These are phyloP conservation scores for Aspergillus transmontanensis DNA, from an alignment of 2,329 filamentous ascomycete genomes.

Conservation along the genomic window DNA sequence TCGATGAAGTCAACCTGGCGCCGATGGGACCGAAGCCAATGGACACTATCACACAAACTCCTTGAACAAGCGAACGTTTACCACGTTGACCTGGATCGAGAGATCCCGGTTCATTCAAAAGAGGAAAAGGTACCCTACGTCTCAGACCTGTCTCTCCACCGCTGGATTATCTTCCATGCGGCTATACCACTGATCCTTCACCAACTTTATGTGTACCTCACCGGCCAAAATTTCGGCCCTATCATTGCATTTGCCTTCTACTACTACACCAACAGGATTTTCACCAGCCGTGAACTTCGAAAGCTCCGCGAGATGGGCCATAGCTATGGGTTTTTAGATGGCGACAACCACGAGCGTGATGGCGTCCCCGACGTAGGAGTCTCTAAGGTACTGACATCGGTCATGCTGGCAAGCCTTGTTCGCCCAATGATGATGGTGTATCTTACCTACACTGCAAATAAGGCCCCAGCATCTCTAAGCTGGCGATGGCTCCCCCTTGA, in stretches of 20 bases:
- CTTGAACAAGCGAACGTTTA: constrained; percentile 35
- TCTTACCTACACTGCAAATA: not conserved
- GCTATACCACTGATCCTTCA: constrained; percentile 41
- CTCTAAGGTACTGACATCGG: not conserved
- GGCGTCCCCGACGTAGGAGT: not conserved
- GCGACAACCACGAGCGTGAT: not conserved
- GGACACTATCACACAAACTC: constrained; percentile 36
- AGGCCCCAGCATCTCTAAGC: not conserved
- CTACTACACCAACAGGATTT: constrained; percentile 39
- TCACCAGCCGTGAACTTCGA: constrained; percentile 42
- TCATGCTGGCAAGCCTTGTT: not conserved
- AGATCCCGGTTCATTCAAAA: constrained; percentile 43
- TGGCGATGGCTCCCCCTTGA: constrained; percentile 1
- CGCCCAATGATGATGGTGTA: not conserved
- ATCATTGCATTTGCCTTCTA: constrained; percentile 41
- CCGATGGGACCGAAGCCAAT: constrained; percentile 27
- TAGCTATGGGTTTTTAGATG: constrained; percentile 35
- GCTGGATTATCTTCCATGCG: constrained; percentile 45
- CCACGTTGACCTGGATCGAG: constrained; percentile 29
- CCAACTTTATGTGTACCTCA: constrained; percentile 33
- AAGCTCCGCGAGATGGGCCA: constrained; percentile 43
- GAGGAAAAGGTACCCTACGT: constrained; percentile 45
- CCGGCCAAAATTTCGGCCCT: constrained; percentile 33
- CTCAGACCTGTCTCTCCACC: constrained; percentile 36
- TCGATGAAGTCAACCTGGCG: constrained; percentile 49